These are phyloP conservation scores for Onygenales sp. DNA, from an alignment of 2,329 filamentous ascomycete genomes.

Conservation along the genomic window DNA sequence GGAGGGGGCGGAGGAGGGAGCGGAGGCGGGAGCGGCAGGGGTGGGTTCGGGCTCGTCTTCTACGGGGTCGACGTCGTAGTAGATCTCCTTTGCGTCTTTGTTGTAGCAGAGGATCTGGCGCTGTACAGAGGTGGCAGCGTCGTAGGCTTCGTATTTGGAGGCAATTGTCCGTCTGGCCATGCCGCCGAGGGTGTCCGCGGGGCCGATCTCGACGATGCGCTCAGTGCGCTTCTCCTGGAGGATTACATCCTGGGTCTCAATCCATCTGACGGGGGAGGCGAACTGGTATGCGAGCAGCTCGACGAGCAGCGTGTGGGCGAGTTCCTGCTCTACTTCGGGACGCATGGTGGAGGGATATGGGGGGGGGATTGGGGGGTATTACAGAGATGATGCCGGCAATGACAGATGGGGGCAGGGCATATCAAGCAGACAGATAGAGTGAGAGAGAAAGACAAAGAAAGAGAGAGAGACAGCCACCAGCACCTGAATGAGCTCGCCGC, in stretches of 20 bases:
- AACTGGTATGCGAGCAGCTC: constrained; percentile 99
- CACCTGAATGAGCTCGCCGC: too few species aligned
- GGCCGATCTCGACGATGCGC: constrained; percentile 94
- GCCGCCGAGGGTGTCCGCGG: constrained; percentile 88
- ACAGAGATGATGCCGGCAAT: constrained; percentile 1
- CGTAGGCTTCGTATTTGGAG: constrained; percentile 97
- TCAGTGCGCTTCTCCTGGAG: constrained; percentile 92
- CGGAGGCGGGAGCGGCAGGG: constrained; percentile 27
- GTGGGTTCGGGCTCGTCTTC: constrained; percentile 71
- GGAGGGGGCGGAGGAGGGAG: constrained; percentile 31
- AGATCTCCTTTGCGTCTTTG: constrained; percentile 98
- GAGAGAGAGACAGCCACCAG: background rate
- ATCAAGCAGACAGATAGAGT: constrained; percentile 6
- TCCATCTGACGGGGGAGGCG: constrained; percentile 97
- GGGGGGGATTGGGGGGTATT: constrained; percentile 2
- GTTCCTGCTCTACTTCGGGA: constrained; percentile 98
- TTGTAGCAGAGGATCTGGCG: constrained; percentile 98
- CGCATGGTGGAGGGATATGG: constrained; percentile 51
- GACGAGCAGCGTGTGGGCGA: constrained; percentile 94
- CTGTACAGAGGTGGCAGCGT: constrained; percentile 91
- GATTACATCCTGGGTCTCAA: constrained; percentile 99
- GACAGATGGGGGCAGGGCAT: background rate
- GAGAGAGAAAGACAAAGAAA: background rate
- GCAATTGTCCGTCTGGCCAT: constrained; percentile 96
- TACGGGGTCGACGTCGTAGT: constrained; percentile 94